Evolutionary conservation across 2,329 filamentous ascomycete genomes (phyloP).

Genomic region (Colletotrichum eleusines): DNA sequence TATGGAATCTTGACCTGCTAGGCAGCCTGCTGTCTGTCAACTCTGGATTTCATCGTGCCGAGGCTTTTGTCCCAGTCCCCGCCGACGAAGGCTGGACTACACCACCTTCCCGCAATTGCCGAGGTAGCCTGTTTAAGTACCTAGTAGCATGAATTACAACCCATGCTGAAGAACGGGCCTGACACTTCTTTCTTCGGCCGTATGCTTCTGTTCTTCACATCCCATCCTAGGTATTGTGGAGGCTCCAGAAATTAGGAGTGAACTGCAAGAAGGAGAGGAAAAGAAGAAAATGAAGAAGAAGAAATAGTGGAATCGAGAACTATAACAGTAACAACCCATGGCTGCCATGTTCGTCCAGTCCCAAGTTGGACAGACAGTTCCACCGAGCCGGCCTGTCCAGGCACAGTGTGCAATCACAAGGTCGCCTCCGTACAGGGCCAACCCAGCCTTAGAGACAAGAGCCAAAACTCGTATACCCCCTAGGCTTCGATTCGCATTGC

Average conservation of each 20-base stretch:
- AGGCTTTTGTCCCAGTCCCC: slow-evolving; percentile 2
- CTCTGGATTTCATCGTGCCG: neutral
- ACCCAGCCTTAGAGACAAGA: neutral
- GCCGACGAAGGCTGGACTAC: neutral
- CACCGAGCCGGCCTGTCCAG: neutral
- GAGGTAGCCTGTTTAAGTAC: slow-evolving; percentile 20
- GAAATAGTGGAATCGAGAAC: neutral
- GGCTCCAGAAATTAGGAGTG: slow-evolving; percentile 1
- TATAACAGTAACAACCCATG: neutral
- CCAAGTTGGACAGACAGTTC: neutral
- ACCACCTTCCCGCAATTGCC: neutral
- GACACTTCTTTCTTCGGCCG: neutral
- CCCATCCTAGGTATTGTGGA: neutral
- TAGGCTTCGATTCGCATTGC: slow-evolving; percentile 10
- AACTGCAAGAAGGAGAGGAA: neutral
- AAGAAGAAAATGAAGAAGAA: too few relatives aligned
- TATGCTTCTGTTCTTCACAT: neutral
- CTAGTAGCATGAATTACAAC: slow-evolving; percentile 24
- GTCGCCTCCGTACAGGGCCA: neutral
- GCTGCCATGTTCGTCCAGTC: slow-evolving; percentile 23
- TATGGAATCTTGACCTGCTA: neutral
- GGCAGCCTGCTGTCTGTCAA: too few relatives aligned
- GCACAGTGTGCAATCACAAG: slow-evolving; percentile 21
- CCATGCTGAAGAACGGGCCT: slow-evolving; percentile 17
- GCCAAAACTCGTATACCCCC: slow-evolving; percentile 5